Conservation (phyloP, 768 basidiomycete species). For the Podaxis sp. region DNA sequence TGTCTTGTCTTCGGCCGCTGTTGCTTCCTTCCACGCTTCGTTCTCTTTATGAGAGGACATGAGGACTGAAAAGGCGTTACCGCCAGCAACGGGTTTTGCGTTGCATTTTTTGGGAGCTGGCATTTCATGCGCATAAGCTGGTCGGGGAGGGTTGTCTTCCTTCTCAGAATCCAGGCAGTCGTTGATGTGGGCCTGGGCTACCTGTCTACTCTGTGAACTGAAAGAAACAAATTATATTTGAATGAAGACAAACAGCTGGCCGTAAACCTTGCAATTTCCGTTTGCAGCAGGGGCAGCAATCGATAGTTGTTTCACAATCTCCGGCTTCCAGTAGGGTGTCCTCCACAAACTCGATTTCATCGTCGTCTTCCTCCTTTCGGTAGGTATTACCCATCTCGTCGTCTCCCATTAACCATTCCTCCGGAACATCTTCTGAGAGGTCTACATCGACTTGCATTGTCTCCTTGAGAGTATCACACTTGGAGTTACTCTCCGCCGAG, state of each 20-base stretch:
- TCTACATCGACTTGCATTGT: conserved; percentile 26
- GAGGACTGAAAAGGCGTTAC: conserved; percentile 71
- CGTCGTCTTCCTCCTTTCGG: conserved; percentile 25
- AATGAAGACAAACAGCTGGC: conserved; percentile 1
- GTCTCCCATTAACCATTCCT: conserved; percentile 49
- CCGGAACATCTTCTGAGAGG: conserved; percentile 53
- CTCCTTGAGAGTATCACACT: not conserved
- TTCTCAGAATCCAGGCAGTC: not conserved
- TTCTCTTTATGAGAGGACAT: conserved; percentile 87
- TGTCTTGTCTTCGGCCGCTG: conserved; percentile 46
- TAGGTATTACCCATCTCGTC: conserved; percentile 44
- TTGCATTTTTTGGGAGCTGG: conserved; percentile 11
- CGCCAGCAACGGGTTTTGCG: conserved; percentile 20
- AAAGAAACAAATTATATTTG: not conserved
- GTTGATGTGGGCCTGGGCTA: not conserved
- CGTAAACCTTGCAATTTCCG: conserved; percentile 21
- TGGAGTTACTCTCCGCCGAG: not conserved
- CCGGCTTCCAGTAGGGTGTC: not conserved
- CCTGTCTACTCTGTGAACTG: not conserved
- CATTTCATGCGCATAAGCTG: not conserved
- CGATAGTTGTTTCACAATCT: not conserved
- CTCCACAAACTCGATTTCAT: conserved; percentile 17
- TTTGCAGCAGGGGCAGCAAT: conserved; percentile 30
- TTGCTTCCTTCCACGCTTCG: conserved; percentile 83
- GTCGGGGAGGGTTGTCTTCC: not conserved